Base-by-base conservation (phyloP, 768 basidiomycete genomes). In the Trametes sanguinea region DNA sequence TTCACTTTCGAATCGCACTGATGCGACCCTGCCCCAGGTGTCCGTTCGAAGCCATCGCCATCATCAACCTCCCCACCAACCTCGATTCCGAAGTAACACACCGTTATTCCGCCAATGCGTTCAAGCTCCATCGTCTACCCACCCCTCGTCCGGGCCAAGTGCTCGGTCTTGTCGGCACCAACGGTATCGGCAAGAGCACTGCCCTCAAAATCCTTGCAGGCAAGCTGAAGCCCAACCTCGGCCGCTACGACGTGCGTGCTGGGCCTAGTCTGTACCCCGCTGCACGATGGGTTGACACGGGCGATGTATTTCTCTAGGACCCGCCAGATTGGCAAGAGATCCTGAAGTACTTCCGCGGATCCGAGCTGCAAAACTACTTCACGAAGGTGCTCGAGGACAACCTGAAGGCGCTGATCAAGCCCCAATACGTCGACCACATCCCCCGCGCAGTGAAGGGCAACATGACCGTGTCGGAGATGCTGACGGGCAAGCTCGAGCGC, bases 261-360 rank as follows among this genome's bases (percentile, higher is more conserved):
- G 47, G 39, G 2, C 45, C 39, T 17, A 30, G 35, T n/a, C 4
- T 37, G 51, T 57, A 22, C 51, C 22, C 22, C 22, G 42, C 51
- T 50, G 37, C 57, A 16, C 42, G 42, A 30, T 40, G 46, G 53
- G 40, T 9, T 17, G 45, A 60, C 14, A 51, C 54, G 32, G 33
- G 17, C 42, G 48, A 43, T 43, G 43, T 52, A 9, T 43, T 51
- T 3, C 1, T 35, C 33, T 63, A 94, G 93, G 93, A 97, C 73
- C 97, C 97, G 22, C 97, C 97, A 16, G 97, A 98, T 72, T 99
- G 97, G 97, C 89, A 94, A 74, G 97, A 98, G 73, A 98, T 99
- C 67, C 79, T 99, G 53, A 96, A 96, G 76, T 91, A 99, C 74
- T 99, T 98, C 84, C 89, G 97, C 65, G 97, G 97, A 54, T 98